These are phyloP conservation scores for Agaricales sp. DNA, from an alignment of 1,284 basidiomycete species.

Conservation along the genomic window DNA sequence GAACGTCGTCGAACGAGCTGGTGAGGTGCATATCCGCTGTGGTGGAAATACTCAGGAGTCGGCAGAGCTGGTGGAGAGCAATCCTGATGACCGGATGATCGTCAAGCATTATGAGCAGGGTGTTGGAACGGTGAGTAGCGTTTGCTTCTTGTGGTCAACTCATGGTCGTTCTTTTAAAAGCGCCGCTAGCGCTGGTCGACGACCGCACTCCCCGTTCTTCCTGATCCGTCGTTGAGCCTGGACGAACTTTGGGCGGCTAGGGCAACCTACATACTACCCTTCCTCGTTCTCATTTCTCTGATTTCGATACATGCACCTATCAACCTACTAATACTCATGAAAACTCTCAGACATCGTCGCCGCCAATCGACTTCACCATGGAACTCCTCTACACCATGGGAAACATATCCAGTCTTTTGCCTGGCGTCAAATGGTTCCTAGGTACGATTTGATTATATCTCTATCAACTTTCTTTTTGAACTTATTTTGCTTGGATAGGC, in stretches of 20 bases:
- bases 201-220: too few species aligned
- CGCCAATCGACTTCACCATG: constrained; percentile 43
- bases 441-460: constrained; percentile 20
- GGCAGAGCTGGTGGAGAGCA: background rate
- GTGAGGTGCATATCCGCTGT: constrained; percentile 36
- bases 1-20: constrained; percentile 33
- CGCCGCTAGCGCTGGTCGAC: too few species aligned
- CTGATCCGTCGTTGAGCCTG: too few species aligned
- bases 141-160: background rate
- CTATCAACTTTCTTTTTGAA: constrained; percentile 11
- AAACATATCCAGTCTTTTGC: constrained; percentile 42
- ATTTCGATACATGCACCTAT: constrained; percentile 9
- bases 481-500: constrained; percentile 34
- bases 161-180: too few species aligned
- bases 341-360: constrained; percentile 41
- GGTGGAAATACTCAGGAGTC: constrained; percentile 52
- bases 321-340: constrained; percentile 12
- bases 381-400: constrained; percentile 47
- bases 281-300: constrained; percentile 50
- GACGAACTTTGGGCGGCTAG: too few species aligned
- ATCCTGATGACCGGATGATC: background rate
- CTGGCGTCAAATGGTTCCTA: constrained; percentile 50
- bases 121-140: background rate
- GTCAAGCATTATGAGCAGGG: background rate
- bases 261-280: too few species aligned